Base-by-base conservation (phyloP, 1,284 basidiomycete species). In the Fomitiporia mediterranea region DNA sequence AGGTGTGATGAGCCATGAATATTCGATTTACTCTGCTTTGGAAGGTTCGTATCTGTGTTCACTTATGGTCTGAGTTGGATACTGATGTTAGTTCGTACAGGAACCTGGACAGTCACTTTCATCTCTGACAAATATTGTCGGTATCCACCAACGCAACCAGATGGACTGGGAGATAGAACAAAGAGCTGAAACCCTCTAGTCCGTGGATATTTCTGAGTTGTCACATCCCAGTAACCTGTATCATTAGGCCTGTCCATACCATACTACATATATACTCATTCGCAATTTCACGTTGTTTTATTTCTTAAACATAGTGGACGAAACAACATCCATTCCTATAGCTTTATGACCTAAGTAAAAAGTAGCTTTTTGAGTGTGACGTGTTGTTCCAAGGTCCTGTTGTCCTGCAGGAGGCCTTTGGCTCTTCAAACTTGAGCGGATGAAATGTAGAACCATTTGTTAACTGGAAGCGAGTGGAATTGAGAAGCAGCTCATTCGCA, bases 31-130 rank as follows among this genome's bases (percentile, higher is more conserved):
- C 67, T 93, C 92, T 6, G 86, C 91, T 2, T 71, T 91, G 50
- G 92, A 96, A 77, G 94, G 94, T 83, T 68, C 58, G 76, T 72
- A 56, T 43, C 19, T n/a, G n/a, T n/a, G n/a, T 56, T 7, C 1
- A 34, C 8, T 21, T 39, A 25, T 51, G 25, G 9, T 43, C n/a
- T n/a, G n/a, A n/a, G n/a, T n/a, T n/a, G n/a, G n/a, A n/a, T 68
- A 43, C 30, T 47, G 49, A 46, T 25, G 13, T 34, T 46, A 38
- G 37, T 50, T 38, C n/a, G n/a, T 58, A 59, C 67, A 89, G 91
- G 90, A 44, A 93, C 89, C 15, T 95, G 92, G 91, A 91, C 86
- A 11, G 89, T 98, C n/a, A 92, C 91, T 4, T 92, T 86, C 55
- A 86, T 96, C 54, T 82, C 87, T 19, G 93, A 96, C 69, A 79